These are phyloP conservation scores for Andrographis paniculata DNA, from an alignment of 305 asterid genomes.

Conservation along the genomic window DNA sequence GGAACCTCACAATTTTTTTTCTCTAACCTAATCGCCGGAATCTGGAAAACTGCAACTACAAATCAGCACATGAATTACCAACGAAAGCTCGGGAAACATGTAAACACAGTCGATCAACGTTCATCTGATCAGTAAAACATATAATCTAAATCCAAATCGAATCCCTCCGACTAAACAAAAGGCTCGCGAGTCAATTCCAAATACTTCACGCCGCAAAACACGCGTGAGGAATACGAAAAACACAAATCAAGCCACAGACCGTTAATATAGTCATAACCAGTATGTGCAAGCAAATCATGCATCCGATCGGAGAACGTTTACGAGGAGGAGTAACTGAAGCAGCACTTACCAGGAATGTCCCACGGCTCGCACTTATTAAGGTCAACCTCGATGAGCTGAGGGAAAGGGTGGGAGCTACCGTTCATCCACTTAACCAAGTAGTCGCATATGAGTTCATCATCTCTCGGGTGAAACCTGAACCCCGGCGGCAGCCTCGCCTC, in stretches of 20 bases:
- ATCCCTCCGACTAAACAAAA: neutral
- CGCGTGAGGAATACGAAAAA: neutral
- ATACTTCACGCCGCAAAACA: too few relatives aligned
- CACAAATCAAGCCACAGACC: too few relatives aligned
- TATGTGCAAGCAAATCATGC: too few relatives aligned
- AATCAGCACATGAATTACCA: neutral
- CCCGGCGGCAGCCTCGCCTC: conserved; percentile 91
- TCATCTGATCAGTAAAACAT: neutral
- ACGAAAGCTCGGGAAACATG: neutral
- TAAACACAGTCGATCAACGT: too few relatives aligned
- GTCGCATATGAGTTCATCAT: conserved; percentile 76
- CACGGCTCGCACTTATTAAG: conserved; percentile 93
- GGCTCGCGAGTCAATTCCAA: neutral
- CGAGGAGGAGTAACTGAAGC: neutral
- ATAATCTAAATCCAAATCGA: too few relatives aligned
- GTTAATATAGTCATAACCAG: too few relatives aligned
- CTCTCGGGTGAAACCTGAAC: conserved; percentile 77
- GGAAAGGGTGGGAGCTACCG: conserved; percentile 29
- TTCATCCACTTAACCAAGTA: conserved; percentile 57
- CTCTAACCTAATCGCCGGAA: too few relatives aligned
- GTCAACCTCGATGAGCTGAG: conserved; percentile 63
- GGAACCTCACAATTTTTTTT: too few relatives aligned
- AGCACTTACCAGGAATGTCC: conserved; percentile 72
- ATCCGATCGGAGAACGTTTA: too few relatives aligned
- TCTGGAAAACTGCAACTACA: neutral